Conservation (phyloP, 768 basidiomycete species). For the Leccinum aurantiacum region DNA sequence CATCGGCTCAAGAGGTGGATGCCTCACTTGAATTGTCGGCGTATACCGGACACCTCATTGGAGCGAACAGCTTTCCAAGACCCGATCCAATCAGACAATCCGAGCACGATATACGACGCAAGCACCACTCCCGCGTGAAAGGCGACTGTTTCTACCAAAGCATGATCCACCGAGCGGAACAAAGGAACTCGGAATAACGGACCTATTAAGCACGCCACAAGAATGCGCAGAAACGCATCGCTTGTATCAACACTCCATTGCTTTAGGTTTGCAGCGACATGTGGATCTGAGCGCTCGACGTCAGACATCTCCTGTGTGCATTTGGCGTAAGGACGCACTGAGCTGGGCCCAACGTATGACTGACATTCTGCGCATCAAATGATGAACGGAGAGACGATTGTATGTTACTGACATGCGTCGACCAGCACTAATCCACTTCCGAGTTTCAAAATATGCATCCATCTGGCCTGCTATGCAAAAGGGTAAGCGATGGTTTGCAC, state of each 20-base stretch:
- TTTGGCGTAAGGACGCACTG: conserved; percentile 38
- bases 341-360: conserved; percentile 81
- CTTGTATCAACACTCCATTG: conserved; percentile 56
- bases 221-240: conserved; percentile 52
- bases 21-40: conserved; percentile 59
- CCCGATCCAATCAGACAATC: conserved; percentile 38
- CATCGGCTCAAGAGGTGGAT: too few relatives aligned
- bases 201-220: conserved; percentile 69
- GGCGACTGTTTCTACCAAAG: conserved; percentile 62
- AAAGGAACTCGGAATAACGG: conserved; percentile 7
- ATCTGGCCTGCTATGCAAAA: conserved; percentile 53
- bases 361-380: conserved; percentile 26
- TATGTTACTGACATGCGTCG: conserved; percentile 64
- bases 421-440: conserved; percentile 58
- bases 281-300: conserved; percentile 36
- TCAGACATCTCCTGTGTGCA: neutral
- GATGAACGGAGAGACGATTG: conserved; percentile 1
- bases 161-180: neutral
- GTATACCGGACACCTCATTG: conserved; percentile 46
- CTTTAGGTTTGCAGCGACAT: conserved; percentile 36
- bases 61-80: conserved; percentile 23
- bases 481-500: conserved; percentile 2
- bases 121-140: conserved; percentile 70
- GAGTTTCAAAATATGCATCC: conserved; percentile 58
- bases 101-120: conserved; percentile 54